phyloP scores from a whole-genome alignment of 192 early-diverging fungal genomes.

The Podila minutissima region DNA sequence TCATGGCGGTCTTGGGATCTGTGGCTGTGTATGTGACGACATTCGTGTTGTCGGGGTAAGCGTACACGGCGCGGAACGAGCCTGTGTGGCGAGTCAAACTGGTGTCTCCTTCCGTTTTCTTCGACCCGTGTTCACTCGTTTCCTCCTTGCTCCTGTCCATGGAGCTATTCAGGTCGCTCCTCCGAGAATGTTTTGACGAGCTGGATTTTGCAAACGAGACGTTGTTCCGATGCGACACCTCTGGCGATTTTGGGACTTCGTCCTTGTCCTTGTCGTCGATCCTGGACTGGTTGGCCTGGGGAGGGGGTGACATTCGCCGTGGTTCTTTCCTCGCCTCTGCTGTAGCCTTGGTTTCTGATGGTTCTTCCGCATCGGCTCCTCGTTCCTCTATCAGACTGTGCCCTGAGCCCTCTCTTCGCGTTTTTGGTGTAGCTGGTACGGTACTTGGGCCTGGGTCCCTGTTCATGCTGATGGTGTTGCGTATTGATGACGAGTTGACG shows the following conservation, averaged over 20 bases:
- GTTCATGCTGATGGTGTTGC: background rate
- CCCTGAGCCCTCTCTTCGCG: background rate
- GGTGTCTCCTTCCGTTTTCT: background rate
- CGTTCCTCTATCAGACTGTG: too few species aligned
- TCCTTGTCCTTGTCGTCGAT: too few species aligned
- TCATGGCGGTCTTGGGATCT: constrained; percentile 17
- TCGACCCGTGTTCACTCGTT: background rate
- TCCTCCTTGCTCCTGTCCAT: background rate
- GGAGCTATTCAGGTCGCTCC: too few species aligned
- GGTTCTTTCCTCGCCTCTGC: too few species aligned
- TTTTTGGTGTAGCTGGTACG: background rate
- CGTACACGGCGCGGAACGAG: constrained; percentile 14
- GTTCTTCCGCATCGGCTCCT: too few species aligned
- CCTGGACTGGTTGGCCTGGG: too few species aligned
- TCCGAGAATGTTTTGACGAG: too few species aligned
- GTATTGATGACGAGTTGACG: background rate
- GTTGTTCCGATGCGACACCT: too few species aligned
- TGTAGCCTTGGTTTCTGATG: too few species aligned
- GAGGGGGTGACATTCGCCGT: too few species aligned
- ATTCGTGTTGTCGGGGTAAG: constrained; percentile 36
- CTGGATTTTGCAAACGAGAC: too few species aligned
- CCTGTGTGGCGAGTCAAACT: background rate
- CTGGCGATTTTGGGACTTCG: too few species aligned
- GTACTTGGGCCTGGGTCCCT: background rate
- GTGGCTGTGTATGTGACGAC: constrained; percentile 17